Conservation (phyloP, 2,329 filamentous ascomycete genomes). For the Xylariaceae sp. region DNA sequence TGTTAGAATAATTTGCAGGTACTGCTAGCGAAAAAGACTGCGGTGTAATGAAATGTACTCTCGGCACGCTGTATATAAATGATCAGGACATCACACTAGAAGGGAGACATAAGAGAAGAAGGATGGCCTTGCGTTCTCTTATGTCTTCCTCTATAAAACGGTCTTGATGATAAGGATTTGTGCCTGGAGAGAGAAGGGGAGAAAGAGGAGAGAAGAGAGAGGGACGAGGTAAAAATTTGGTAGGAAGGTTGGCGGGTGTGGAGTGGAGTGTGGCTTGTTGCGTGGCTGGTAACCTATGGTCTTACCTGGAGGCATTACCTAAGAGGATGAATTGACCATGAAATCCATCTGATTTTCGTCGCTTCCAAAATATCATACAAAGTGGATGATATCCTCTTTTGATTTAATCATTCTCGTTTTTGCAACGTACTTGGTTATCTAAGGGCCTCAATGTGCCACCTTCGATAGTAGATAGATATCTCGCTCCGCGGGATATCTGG, state of each 20-base stretch:
- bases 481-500: too few relatives aligned
- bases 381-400: too few relatives aligned
- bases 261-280: not conserved
- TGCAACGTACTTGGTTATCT: too few relatives aligned
- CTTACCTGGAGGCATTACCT: too few relatives aligned
- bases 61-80: slow-evolving; percentile 87
- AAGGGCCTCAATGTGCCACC: too few relatives aligned
- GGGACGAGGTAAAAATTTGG: not conserved
- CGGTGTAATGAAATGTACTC: slow-evolving; percentile 56
- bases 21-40: slow-evolving; percentile 99
- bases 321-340: too few relatives aligned
- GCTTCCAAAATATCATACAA: too few relatives aligned
- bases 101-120: slow-evolving; percentile 32
- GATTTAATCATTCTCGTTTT: too few relatives aligned
- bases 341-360: too few relatives aligned
- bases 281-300: not conserved
- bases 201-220: slow-evolving; percentile 10
- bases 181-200: slow-evolving; percentile 52
- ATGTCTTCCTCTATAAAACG: slow-evolving; percentile 36
- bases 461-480: too few relatives aligned
- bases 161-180: slow-evolving; percentile 94
- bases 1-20: slow-evolving; percentile 63
- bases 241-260: not conserved
- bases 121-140: too few relatives aligned
- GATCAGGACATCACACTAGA: slow-evolving; percentile 81